phyloP scores from a whole-genome alignment of 2,329 filamentous ascomycete genomes.

The Fusarium sp. region DNA sequence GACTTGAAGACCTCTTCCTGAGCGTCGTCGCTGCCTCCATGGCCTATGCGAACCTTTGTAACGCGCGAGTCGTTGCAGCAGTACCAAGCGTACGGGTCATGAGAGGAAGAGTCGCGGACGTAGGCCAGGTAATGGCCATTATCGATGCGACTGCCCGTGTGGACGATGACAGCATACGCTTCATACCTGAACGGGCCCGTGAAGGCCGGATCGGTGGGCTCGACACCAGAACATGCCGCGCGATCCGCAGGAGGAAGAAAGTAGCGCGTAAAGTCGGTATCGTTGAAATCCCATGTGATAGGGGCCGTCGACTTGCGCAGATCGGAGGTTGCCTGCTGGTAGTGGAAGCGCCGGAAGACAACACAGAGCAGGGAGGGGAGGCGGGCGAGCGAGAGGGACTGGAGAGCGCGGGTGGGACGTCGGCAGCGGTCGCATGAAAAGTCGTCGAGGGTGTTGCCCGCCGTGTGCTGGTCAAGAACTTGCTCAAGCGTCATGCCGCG shows the following conservation, averaged over 20 bases:
- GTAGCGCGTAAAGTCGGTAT: constrained; percentile 63
- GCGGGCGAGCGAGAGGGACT: constrained; percentile 76
- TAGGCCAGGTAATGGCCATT: constrained; percentile 83
- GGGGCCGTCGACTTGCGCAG: constrained; percentile 72
- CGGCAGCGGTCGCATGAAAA: constrained; percentile 81
- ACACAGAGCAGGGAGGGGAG: constrained; percentile 82
- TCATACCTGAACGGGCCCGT: constrained; percentile 75
- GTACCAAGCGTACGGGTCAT: constrained; percentile 57
- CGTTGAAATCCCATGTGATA: constrained; percentile 78
- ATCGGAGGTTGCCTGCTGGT: constrained; percentile 44
- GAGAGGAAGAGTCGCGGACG: constrained; percentile 63
- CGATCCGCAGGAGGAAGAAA: constrained; percentile 51
- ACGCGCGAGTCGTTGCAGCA: constrained; percentile 58
- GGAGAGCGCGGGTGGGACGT: constrained; percentile 69
- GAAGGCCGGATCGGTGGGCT: constrained; percentile 52
- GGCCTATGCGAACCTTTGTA: constrained; percentile 53
- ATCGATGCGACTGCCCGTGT: constrained; percentile 71
- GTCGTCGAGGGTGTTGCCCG: constrained; percentile 70
- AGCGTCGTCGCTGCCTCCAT: constrained; percentile 47
- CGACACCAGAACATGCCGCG: constrained; percentile 43
- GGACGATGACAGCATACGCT: constrained; percentile 83
- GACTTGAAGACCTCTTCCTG: constrained; percentile 52
- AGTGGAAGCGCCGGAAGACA: constrained; percentile 69
- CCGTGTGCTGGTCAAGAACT: constrained; percentile 73
- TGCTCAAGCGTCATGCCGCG: constrained; percentile 58